Evolutionary conservation across 371 early-diverging fungal genomes (phyloP).

Genomic region (Mortierella sp.): DNA sequence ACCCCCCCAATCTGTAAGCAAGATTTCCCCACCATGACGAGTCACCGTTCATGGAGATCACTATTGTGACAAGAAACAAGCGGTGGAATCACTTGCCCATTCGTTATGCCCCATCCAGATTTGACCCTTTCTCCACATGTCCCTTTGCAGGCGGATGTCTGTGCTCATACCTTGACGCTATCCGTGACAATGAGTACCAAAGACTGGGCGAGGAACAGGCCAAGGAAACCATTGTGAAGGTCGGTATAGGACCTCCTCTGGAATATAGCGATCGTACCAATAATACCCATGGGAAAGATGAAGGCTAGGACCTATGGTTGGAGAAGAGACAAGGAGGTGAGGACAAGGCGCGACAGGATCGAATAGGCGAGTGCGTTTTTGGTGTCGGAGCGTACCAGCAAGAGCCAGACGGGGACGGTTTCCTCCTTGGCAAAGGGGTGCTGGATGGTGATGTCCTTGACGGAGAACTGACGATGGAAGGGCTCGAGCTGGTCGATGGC

Average conservation of each 20-base stretch:
- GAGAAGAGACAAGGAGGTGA: background rate
- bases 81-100: no score
- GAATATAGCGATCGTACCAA: constrained; percentile 57
- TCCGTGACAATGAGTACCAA: constrained; percentile 79
- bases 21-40: no score
- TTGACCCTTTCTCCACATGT: background rate
- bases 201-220: constrained; percentile 67
- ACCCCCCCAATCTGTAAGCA: no score
- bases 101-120: no score
- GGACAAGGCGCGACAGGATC: background rate
- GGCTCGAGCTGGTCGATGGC: constrained; percentile 70
- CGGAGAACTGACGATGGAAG: constrained; percentile 76
- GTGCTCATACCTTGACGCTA: constrained; percentile 68
- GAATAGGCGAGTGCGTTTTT: background rate
- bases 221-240: constrained; percentile 60
- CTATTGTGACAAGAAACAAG: no score
- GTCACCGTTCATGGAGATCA: no score
- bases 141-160: background rate
- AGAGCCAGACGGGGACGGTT: constrained; percentile 68
- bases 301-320: constrained; percentile 54
- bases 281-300: constrained; percentile 64
- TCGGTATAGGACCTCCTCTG: constrained; percentile 67
- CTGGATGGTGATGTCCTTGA: constrained; percentile 74
- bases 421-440: constrained; percentile 71
- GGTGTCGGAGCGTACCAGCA: constrained; percentile 59